Evolutionary conservation across 2,329 filamentous ascomycete genomes (phyloP).

Genomic region (Neocucurbitaria cava): DNA sequence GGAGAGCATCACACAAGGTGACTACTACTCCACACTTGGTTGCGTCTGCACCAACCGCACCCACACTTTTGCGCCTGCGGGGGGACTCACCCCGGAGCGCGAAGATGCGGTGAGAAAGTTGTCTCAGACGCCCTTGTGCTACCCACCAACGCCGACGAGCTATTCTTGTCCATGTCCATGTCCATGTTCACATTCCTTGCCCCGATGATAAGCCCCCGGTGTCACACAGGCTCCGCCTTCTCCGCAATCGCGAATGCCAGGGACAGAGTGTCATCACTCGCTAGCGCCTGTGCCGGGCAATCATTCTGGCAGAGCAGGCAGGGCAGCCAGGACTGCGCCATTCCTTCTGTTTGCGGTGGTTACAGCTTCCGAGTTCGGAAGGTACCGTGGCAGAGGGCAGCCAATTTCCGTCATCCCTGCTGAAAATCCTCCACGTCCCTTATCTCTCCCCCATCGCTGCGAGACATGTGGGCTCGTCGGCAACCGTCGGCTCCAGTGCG

Average conservation of each 20-base stretch:
- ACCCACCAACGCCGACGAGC: constrained; percentile 13
- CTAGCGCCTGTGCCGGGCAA: constrained; percentile 2
- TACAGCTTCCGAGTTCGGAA: constrained; percentile 20
- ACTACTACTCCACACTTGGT: constrained; percentile 15
- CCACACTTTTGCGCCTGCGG: constrained; percentile 23
- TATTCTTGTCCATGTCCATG: constrained; percentile 21
- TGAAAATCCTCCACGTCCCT: constrained; percentile 17
- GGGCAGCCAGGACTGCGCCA: neutral
- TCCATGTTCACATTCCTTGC: constrained; percentile 6
- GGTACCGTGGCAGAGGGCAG: constrained; percentile 3
- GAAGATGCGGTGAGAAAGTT: constrained; percentile 8
- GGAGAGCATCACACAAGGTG: constrained; percentile 20
- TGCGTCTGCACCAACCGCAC: constrained; percentile 14
- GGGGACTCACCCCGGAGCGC: constrained; percentile 18
- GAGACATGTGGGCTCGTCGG: constrained; percentile 2
- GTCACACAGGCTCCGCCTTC: constrained; percentile 13
- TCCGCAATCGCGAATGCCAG: constrained; percentile 13
- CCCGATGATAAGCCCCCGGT: constrained; percentile 21
- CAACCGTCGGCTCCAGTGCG: constrained; percentile 6
- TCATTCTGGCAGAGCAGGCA: constrained; percentile 1
- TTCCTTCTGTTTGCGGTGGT: neutral
- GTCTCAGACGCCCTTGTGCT: constrained; percentile 23
- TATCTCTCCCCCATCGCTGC: constrained; percentile 12
- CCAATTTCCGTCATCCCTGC: constrained; percentile 22
- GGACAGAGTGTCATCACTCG: constrained; percentile 2